Percentiles rank a stretch among this genome's conserved stretches.
phyloP scores from a whole-genome alignment of 768 basidiomycete genomes.

The Termitomyces sp. region DNA sequence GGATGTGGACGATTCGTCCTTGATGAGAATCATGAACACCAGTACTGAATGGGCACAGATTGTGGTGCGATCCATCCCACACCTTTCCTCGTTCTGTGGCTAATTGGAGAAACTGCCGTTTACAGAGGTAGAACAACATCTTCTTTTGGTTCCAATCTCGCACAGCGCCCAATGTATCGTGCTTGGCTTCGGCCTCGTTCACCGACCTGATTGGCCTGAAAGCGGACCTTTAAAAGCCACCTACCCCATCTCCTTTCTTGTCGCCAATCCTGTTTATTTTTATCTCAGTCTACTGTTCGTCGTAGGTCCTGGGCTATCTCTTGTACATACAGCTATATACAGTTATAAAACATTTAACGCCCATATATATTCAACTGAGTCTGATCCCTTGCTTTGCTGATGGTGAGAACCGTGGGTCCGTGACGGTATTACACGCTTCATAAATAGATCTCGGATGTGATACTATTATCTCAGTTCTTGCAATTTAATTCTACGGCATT shows the following conservation, averaged over 20 bases:
- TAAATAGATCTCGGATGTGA: background rate
- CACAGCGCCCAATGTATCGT: background rate
- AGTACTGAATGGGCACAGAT: background rate
- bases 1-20: conserved; percentile 30
- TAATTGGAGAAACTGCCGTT: background rate
- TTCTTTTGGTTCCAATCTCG: background rate
- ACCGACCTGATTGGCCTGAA: conserved; percentile 3
- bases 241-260: background rate
- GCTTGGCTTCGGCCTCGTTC: conserved; percentile 15
- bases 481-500: background rate
- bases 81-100: background rate
- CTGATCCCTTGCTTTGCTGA: background rate
- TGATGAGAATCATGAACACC: background rate
- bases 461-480: background rate
- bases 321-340: too few relatives aligned
- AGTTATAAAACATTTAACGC: background rate
- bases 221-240: conserved; percentile 3
- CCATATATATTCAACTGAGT: background rate
- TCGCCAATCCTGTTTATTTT: background rate
- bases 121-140: conserved; percentile 4
- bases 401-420: background rate
- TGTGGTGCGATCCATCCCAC: conserved; percentile 5
- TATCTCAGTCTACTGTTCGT: background rate
- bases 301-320: background rate
- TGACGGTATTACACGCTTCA: background rate